These are phyloP conservation scores for Pseudotulostoma volvatum DNA, from an alignment of 495 filamentous ascomycete genomes.

Conservation along the genomic window DNA sequence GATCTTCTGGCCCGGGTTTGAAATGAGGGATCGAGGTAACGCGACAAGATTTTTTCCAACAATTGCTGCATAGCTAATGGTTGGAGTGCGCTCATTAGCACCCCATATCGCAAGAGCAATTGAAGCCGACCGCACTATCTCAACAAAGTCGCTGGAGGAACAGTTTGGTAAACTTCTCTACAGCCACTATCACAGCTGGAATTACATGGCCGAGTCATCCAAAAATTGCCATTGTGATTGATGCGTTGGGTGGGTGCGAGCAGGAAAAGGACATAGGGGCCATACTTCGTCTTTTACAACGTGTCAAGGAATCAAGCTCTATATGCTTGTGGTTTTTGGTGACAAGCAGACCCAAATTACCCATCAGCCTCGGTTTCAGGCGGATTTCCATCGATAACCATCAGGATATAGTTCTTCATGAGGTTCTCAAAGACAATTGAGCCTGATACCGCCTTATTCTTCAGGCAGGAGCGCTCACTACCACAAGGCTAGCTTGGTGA, in stretches of 20 bases:
- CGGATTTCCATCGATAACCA: slow-evolving; percentile 8
- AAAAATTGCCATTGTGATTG: slow-evolving; percentile 26
- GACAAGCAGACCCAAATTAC: slow-evolving; percentile 30
- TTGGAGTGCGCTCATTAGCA: slow-evolving; percentile 11
- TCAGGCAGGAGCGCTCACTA: slow-evolving; percentile 4
- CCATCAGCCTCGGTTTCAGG: slow-evolving; percentile 20
- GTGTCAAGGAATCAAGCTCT: slow-evolving; percentile 5
- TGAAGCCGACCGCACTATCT: slow-evolving; percentile 18
- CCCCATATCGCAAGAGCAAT: slow-evolving; percentile 20
- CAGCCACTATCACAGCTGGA: slow-evolving; percentile 15
- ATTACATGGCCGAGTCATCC: neutral
- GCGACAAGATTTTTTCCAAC: slow-evolving; percentile 28
- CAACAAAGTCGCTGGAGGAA: slow-evolving; percentile 20
- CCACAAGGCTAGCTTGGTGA: slow-evolving; percentile 24
- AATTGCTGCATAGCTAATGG: slow-evolving; percentile 25
- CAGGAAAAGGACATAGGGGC: slow-evolving; percentile 18
- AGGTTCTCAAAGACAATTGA: slow-evolving; percentile 10
- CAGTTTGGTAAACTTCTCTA: slow-evolving; percentile 34
- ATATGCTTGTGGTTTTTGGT: slow-evolving; percentile 18
- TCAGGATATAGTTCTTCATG: slow-evolving; percentile 15
- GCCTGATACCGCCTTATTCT: slow-evolving; percentile 15
- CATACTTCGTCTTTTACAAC: slow-evolving; percentile 22
- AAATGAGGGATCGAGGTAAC: slow-evolving; percentile 18
- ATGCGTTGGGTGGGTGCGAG: slow-evolving; percentile 39
- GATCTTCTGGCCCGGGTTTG: neutral